Base-by-base conservation (phyloP, 2,329 filamentous ascomycete species). In the Byssochlamys sp. region DNA sequence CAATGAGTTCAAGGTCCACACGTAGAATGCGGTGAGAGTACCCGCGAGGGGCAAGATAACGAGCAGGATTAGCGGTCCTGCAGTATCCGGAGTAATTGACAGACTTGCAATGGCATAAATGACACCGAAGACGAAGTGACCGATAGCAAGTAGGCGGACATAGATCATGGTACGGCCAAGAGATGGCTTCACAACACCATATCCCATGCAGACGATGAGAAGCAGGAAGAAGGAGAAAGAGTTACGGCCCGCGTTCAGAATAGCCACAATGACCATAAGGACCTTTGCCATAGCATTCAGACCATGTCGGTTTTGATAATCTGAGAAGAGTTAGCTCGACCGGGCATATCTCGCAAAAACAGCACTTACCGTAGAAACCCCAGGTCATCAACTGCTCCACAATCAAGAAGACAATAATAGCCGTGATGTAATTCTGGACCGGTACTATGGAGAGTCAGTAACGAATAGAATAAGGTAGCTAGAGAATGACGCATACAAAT, bases 201-300 rank as follows among this genome's bases (percentile, higher is more conserved):
- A 99, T 31, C 94, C 94, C 94, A 99, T 99, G 74, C 94, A 99
- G 31, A 99, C 94, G 64, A 99, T 97, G 55, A 99, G 85, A 7
- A 99, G 82, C 54, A 99, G 80, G 80, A 99, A 99, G 80, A 99
- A 99, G 0, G 92, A 96, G 72, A 99, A 97, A 0, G 92, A 96
- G 75, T 97, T 99, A 62, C 94, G 84, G 57, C 87, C 91, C 4
- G 94, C 94, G 70, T 96, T 97, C 51, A 99, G 81, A 26, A 97
- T 81, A 39, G 91, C 91, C n/a, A 96, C 92, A 26, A 96, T 77
- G 19, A 96, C 85, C 75, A 99, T 88, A 57, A 97, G 80, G 4
- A 87, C 88, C 71, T 95, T 96, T 58, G 90, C 85, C 51, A 89
- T 86, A 2, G 87, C 72, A 68, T 91, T 96, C 55, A 90, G 84